Conservation (phyloP, 305 asterid species). For the Euphrasia arctica region DNA sequence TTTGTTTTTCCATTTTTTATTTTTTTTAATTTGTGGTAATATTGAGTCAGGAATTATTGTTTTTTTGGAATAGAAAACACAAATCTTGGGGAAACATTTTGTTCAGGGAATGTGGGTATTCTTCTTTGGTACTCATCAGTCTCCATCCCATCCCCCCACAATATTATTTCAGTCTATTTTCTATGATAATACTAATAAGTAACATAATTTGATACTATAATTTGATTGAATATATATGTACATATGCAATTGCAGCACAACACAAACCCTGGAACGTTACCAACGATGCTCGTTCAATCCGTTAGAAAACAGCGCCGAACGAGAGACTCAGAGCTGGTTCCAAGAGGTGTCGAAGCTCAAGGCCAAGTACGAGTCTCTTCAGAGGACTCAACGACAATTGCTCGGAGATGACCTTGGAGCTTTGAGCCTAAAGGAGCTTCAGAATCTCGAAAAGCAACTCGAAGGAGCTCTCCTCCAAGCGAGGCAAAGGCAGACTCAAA, state of each 20-base stretch:
- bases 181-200: no score
- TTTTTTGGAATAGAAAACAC: background rate
- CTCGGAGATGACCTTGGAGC: slow-evolving; percentile 94
- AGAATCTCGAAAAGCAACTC: slow-evolving; percentile 88
- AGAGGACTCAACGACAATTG: slow-evolving; percentile 87
- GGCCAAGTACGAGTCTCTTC: slow-evolving; percentile 86
- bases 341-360: slow-evolving; percentile 78
- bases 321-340: slow-evolving; percentile 82
- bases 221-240: background rate
- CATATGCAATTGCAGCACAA: slow-evolving; percentile 34
- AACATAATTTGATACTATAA: no score
- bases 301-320: slow-evolving; percentile 47
- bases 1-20: background rate
- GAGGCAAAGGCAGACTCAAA: slow-evolving; percentile 84
- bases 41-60: background rate
- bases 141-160: no score
- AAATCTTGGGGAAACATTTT: background rate
- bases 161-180: no score
- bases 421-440: slow-evolving; percentile 75
- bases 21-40: background rate
- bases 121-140: background rate
- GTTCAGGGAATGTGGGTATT: slow-evolving; percentile 3
- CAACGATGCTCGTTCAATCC: slow-evolving; percentile 66
- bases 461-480: slow-evolving; percentile 89
- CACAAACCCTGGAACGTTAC: slow-evolving; percentile 70